These are phyloP conservation scores for Plasmodium ovale DNA, from an alignment of 169 alveolate genomes.

Conservation along the genomic window DNA sequence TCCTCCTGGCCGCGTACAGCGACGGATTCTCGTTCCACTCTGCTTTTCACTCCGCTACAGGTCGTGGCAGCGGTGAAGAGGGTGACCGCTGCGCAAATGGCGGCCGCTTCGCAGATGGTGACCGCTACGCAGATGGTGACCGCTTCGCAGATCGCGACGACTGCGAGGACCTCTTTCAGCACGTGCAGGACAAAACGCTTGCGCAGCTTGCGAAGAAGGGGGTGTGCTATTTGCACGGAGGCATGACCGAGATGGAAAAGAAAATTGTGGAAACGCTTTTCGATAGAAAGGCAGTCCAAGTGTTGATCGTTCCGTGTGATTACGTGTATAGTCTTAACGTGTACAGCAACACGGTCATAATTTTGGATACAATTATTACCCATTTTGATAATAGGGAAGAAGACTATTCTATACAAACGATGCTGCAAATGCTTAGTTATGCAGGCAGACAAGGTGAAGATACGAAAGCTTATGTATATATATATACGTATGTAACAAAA, in stretches of 20 bases:
- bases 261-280: conserved; percentile 87
- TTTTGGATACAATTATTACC: conserved; percentile 87
- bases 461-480: conserved; percentile 66
- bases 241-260: conserved; percentile 85
- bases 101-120: no score
- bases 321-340: conserved; percentile 93
- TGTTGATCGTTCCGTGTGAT: conserved; percentile 92
- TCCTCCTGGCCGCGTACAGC: conserved; percentile 87
- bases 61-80: background rate
- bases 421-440: conserved; percentile 94
- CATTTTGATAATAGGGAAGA: conserved; percentile 90
- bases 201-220: conserved; percentile 26
- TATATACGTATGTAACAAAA: conserved; percentile 92
- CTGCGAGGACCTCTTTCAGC: conserved; percentile 4
- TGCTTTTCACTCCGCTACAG: background rate
- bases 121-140: no score
- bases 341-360: conserved; percentile 87
- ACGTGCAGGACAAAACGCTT: conserved; percentile 1
- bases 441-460: conserved; percentile 87
- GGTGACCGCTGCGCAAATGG: no score
- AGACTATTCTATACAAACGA: conserved; percentile 95
- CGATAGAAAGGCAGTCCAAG: conserved; percentile 89
- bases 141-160: no score
- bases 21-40: conserved; percentile 76
- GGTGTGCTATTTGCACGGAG: conserved; percentile 83